phyloP scores from a whole-genome alignment of 768 basidiomycete genomes.

The Rhizopogon rudus region DNA sequence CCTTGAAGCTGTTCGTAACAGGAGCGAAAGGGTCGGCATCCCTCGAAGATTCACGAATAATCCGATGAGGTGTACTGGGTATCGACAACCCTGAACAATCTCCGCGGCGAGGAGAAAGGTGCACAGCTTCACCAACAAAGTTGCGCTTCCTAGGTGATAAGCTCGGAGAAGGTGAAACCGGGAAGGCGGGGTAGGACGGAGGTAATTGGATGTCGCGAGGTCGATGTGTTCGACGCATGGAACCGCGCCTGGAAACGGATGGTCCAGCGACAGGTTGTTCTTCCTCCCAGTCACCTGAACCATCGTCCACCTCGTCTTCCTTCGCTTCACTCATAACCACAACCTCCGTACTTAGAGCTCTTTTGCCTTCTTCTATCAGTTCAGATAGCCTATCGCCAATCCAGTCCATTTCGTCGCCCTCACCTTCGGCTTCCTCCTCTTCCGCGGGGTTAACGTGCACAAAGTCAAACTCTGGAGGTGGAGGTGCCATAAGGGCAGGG shows the following conservation, averaged over 20 bases:
- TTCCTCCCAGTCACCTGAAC: constrained; percentile 71
- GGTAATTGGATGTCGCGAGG: constrained; percentile 21
- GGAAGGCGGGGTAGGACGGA: constrained; percentile 24
- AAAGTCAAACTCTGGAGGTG: constrained; percentile 42
- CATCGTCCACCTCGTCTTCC: constrained; percentile 77
- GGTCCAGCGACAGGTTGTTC: constrained; percentile 30
- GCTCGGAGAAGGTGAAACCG: constrained; percentile 21
- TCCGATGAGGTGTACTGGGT: constrained; percentile 12
- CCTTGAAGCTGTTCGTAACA: constrained; percentile 26
- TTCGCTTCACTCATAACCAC: constrained; percentile 71
- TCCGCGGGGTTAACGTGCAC: constrained; percentile 25
- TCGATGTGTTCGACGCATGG: constrained; percentile 16
- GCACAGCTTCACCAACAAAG: constrained; percentile 23
- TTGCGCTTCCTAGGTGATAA: constrained; percentile 30
- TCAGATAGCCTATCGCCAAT: constrained; percentile 63
- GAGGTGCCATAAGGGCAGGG: constrained; percentile 23
- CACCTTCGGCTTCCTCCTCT: constrained; percentile 31
- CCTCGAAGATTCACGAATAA: constrained; percentile 27
- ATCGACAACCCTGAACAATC: constrained; percentile 5
- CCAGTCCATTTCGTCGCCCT: constrained; percentile 72
- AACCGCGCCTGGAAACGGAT: constrained; percentile 23
- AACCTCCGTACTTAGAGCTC: constrained; percentile 70
- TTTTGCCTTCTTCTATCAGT: constrained; percentile 77
- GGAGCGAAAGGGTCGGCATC: constrained; percentile 27
- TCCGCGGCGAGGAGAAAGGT: constrained; percentile 19